Conservation (phyloP, 352 stramenopile genomes). For the Globisporangium carolinianum region DNA sequence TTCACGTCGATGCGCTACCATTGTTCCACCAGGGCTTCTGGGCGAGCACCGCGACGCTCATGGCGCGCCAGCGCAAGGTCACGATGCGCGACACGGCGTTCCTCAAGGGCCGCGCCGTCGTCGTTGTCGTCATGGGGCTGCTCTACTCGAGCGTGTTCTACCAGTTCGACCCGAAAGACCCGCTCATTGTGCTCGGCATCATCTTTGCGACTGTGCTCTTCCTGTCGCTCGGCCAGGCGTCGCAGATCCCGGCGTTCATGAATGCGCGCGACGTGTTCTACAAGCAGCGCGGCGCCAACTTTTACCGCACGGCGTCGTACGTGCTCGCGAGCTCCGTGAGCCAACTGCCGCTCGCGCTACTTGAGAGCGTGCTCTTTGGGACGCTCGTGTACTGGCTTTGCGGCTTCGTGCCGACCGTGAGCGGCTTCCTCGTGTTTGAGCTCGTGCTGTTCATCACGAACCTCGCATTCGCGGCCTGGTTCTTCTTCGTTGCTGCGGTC, state of each 20-base stretch:
- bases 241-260: background rate
- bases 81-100: background rate
- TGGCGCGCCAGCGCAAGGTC: background rate
- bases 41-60: background rate
- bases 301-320: background rate
- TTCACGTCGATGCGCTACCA: background rate
- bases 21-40: background rate
- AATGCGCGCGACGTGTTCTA: background rate
- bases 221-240: background rate
- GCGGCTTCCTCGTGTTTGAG: background rate
- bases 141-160: background rate
- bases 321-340: background rate
- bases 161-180: background rate
- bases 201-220: background rate
- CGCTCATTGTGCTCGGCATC: background rate
- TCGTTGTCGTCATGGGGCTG: background rate
- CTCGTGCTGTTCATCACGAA: background rate
- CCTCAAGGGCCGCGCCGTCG: background rate
- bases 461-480: constrained; percentile 28
- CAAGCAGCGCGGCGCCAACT: background rate
- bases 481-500: constrained; percentile 19
- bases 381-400: background rate
- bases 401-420: background rate
- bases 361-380: background rate
- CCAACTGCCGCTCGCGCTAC: background rate